phyloP scores from a whole-genome alignment of 768 basidiomycete genomes.

The Collybia nuda region DNA sequence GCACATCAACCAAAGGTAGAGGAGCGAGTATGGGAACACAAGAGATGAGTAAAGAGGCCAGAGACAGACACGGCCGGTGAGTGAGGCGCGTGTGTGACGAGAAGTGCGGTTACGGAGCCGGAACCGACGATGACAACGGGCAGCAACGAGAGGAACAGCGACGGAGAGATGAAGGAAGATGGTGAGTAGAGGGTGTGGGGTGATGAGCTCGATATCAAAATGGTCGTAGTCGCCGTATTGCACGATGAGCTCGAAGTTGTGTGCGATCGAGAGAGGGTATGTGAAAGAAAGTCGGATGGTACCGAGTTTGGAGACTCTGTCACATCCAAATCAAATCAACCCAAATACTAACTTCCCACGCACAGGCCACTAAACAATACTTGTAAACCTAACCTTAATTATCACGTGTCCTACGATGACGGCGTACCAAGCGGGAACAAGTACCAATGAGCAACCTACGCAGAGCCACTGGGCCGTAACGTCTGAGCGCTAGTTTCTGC shows the following conservation, averaged over 20 bases:
- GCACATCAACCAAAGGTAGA: constrained; percentile 29
- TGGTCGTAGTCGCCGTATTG: constrained; percentile 20
- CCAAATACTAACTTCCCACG: constrained; percentile 40
- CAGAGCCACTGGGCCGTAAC: neutral
- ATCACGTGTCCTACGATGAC: constrained; percentile 29
- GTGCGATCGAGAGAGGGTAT: constrained; percentile 49
- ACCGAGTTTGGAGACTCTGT: constrained; percentile 39
- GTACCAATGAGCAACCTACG: too few relatives aligned
- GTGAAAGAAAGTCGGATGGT: constrained; percentile 48
- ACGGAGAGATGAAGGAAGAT: constrained; percentile 9
- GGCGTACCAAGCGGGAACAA: neutral
- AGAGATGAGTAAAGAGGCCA: constrained; percentile 7
- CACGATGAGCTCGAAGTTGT: constrained; percentile 33
- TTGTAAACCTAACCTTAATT: constrained; percentile 28
- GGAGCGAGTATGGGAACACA: constrained; percentile 11
- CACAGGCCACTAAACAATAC: constrained; percentile 45
- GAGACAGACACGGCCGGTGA: constrained; percentile 13
- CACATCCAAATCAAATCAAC: constrained; percentile 47
- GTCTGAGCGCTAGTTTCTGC: neutral
- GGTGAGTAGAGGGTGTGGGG: constrained; percentile 11
- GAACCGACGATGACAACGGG: constrained; percentile 14
- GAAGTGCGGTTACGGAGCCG: constrained; percentile 12
- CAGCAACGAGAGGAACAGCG: constrained; percentile 8
- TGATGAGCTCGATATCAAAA: constrained; percentile 18
- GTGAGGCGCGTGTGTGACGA: constrained; percentile 22